Evolutionary conservation across 345 rosid genomes (phyloP).

Genomic region (Populus simonii): DNA sequence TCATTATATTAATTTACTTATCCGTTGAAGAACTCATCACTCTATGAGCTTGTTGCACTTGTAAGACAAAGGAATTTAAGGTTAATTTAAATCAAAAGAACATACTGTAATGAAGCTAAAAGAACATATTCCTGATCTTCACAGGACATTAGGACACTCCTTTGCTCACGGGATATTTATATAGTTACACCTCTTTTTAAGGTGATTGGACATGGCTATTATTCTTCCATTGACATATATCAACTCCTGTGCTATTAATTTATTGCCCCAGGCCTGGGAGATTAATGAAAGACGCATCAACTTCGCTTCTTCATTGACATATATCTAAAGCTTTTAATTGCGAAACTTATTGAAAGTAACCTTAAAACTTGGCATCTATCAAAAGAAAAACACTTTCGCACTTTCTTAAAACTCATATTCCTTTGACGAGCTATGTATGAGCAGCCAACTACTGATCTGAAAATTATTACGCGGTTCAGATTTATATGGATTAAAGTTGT

Average conservation of each 20-base stretch:
- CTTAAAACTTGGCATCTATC: background rate
- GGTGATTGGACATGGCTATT: background rate
- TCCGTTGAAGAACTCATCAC: too few relatives aligned
- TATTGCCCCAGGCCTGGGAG: background rate
- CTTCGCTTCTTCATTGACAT: background rate
- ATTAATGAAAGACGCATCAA: background rate
- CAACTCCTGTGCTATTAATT: background rate
- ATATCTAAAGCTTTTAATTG: background rate
- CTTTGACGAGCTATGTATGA: background rate
- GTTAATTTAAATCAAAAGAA: background rate
- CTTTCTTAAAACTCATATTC: background rate
- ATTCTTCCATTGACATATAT: background rate
- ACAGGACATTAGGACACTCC: background rate
- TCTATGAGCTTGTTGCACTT: background rate
- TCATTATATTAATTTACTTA: too few relatives aligned
- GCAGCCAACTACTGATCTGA: background rate
- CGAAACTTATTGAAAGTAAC: background rate
- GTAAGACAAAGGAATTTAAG: background rate
- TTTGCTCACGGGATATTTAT: background rate
- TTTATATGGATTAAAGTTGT: too few relatives aligned
- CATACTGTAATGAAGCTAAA: background rate
- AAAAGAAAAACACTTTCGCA: background rate
- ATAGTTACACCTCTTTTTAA: background rate
- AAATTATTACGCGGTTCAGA: too few relatives aligned
- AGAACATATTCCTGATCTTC: background rate